phyloP scores from a whole-genome alignment of 208 protist species.

The Phytomonas francai region DNA sequence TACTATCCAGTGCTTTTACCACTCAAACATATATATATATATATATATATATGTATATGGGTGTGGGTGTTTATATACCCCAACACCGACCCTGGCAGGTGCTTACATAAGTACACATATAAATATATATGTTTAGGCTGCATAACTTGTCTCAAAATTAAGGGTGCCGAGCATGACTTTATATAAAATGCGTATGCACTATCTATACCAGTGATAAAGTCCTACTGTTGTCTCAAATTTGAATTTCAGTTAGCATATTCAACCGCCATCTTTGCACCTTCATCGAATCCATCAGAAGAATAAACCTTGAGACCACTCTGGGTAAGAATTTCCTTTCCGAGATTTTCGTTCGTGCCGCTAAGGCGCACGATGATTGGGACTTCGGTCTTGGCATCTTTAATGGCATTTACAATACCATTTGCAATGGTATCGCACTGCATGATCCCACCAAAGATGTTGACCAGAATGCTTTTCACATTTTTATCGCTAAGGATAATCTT shows the following conservation, averaged over 20 bases:
- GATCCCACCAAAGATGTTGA: slow-evolving; percentile 99
- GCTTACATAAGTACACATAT: neutral
- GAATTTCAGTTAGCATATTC: slow-evolving; percentile 30
- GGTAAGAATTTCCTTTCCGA: slow-evolving; percentile 92
- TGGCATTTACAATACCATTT: slow-evolving; percentile 92
- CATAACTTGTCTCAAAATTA: neutral
- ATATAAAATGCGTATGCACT: slow-evolving; percentile 1
- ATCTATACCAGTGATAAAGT: neutral
- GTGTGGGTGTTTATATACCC: neutral
- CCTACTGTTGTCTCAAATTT: neutral
- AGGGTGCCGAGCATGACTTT: neutral
- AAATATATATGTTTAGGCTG: neutral
- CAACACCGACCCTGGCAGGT: neutral
- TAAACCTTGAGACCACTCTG: slow-evolving; percentile 81
- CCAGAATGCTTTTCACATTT: slow-evolving; percentile 94
- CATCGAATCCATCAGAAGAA: slow-evolving; percentile 78
- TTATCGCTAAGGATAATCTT: slow-evolving; percentile 95
- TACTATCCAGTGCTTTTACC: neutral
- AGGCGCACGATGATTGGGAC: slow-evolving; percentile 94
- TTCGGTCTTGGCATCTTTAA: slow-evolving; percentile 74
- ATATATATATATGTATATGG: slow-evolving; percentile 11
- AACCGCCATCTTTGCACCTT: slow-evolving; percentile 69
- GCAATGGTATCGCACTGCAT: slow-evolving; percentile 99
- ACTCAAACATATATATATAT: neutral
- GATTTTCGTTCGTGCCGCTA: slow-evolving; percentile 93